These are phyloP conservation scores for Grosmannia penicillata DNA, from an alignment of 2,329 filamentous ascomycete species.

Conservation along the genomic window DNA sequence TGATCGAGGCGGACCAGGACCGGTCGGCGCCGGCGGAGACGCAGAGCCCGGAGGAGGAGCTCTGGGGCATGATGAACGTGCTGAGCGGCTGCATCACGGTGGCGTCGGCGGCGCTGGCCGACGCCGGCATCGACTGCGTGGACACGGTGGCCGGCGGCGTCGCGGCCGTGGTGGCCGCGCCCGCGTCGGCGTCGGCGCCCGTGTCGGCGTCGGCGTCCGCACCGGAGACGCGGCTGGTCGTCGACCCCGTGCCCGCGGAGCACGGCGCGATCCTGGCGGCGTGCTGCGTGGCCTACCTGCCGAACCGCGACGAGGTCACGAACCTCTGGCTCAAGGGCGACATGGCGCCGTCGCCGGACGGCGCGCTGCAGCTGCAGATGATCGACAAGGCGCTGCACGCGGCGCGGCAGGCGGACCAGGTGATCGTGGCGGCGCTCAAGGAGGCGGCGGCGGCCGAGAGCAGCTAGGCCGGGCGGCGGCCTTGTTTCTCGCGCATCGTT, in stretches of 20 bases:
- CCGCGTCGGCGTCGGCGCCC: too few relatives aligned
- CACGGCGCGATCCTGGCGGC: slow-evolving; percentile 65
- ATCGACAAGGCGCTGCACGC: slow-evolving; percentile 26
- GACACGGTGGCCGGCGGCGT: slow-evolving; percentile 83
- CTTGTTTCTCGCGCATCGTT: too few relatives aligned
- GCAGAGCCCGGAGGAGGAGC: slow-evolving; percentile 36
- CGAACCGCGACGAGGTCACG: slow-evolving; percentile 77
- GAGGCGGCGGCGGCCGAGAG: slow-evolving; percentile 19
- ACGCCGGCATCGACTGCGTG: slow-evolving; percentile 91
- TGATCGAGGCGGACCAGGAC: slow-evolving; percentile 87
- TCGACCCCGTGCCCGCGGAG: slow-evolving; percentile 74
- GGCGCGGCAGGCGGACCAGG: slow-evolving; percentile 25
- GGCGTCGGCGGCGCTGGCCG: slow-evolving; percentile 79
- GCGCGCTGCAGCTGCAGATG: slow-evolving; percentile 23
- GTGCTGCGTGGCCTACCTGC: slow-evolving; percentile 82
- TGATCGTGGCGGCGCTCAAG: slow-evolving; percentile 23
- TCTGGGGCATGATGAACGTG: slow-evolving; percentile 85
- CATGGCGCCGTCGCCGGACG: slow-evolving; percentile 25
- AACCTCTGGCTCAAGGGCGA: slow-evolving; percentile 86
- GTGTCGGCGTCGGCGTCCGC: slow-evolving; percentile 13
- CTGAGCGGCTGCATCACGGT: slow-evolving; percentile 86
- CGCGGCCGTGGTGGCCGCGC: slow-evolving; percentile 55
- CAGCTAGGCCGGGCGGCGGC: too few relatives aligned
- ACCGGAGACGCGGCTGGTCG: slow-evolving; percentile 32
- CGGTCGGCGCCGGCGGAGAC: slow-evolving; percentile 30